Base-by-base conservation (phyloP, 108 stramenopile genomes). In the Skeletonema marinoi region DNA sequence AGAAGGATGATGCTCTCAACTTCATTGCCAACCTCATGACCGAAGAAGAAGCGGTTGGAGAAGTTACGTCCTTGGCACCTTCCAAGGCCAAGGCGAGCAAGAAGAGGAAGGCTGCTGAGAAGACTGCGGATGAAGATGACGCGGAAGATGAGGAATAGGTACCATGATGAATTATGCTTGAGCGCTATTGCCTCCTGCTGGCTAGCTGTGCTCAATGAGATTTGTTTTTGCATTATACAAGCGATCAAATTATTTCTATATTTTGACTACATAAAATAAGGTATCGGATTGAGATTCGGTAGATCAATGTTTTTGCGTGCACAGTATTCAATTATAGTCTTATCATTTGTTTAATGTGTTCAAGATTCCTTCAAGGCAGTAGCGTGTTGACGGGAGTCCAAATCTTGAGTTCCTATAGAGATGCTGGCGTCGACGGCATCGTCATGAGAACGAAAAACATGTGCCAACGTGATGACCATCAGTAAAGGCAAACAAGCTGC, bases 11-110 rank as follows among this genome's bases (percentile, higher is more conserved):
- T 80, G 89, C 96, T 30, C 68, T 96, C 36, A 81, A 88, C 42
- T 96, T 96, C 74, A 92, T 96, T 78, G 91, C 91, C 46, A 93
- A 96, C 70, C 83, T 96, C 79, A 93, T 96, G 95, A 88, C 75
- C 48, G 94, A 93, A 65, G 95, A 96, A 81, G 91, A 90, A 46
- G 86, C 81, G n/a, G 85, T 88, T 6, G 94, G 90, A 14, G 87
- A 90, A 30, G 90, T 90, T 13, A 88, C 89, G 29, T 84, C 86
- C 38, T 66, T 83, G 48, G 77, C 75, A 25, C 80, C 87, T 8
- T 89, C 89, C 33, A 76, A 77, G 21, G 83, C 83, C 9, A 81
- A 77, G 12, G 70, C 76, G 25, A 68, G 69, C 54, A 83, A 66
- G 38, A 83, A 79, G 77, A 74, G 82, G 35, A 83, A 80, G 73